Evolutionary conservation across 2,329 filamentous ascomycete genomes (phyloP).

Genomic region (Colletotrichum sp.): DNA sequence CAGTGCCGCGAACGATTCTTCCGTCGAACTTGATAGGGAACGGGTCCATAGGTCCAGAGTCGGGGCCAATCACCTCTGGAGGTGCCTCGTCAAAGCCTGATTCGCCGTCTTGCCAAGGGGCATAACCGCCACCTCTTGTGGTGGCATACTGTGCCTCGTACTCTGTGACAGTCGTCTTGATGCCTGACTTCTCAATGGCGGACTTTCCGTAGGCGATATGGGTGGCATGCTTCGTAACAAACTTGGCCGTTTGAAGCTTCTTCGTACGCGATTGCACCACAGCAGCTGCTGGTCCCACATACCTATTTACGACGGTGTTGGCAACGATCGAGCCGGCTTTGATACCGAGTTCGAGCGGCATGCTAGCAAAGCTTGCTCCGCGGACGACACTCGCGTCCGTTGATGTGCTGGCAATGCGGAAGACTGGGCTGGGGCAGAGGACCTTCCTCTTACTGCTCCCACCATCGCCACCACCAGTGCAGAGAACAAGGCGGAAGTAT

Average conservation of each 20-base stretch:
- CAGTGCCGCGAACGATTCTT: constrained; percentile 50
- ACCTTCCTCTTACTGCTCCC: constrained; percentile 53
- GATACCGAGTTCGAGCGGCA: constrained; percentile 70
- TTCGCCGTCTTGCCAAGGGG: constrained; percentile 33
- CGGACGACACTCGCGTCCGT: constrained; percentile 64
- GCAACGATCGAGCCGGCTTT: constrained; percentile 59
- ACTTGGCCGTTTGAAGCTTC: constrained; percentile 28
- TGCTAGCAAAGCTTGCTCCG: constrained; percentile 67
- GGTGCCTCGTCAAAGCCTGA: constrained; percentile 34
- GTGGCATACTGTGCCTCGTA: constrained; percentile 42
- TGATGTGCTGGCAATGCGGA: constrained; percentile 71
- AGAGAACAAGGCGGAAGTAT: constrained; percentile 72
- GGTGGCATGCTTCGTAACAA: not conserved
- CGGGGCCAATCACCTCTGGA: constrained; percentile 47
- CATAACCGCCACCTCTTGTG: constrained; percentile 37
- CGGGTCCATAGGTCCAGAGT: constrained; percentile 56
- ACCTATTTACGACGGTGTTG: constrained; percentile 47
- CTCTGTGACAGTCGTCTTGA: constrained; percentile 34
- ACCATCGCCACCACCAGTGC: constrained; percentile 35
- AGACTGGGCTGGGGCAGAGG: constrained; percentile 70
- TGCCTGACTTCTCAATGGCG: constrained; percentile 30
- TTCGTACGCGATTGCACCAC: constrained; percentile 46
- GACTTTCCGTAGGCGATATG: constrained; percentile 25
- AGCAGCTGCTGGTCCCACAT: constrained; percentile 36
- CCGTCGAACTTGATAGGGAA: constrained; percentile 60